Evolutionary conservation across 305 asterid genomes (phyloP).

Genomic region (Solanum hybrid): DNA sequence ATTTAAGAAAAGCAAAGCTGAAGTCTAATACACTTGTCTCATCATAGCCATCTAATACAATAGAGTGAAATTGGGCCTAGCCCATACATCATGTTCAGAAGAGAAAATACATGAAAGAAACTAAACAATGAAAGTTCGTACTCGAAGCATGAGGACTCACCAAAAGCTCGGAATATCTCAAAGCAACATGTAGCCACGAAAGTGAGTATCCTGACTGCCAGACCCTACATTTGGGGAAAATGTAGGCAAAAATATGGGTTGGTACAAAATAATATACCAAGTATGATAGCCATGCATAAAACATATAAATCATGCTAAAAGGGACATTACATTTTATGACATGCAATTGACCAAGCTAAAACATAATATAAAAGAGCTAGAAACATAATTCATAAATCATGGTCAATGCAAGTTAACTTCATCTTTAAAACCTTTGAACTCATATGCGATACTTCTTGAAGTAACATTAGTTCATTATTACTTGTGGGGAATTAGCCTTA

Average conservation of each 20-base stretch:
- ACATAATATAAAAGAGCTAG: background rate
- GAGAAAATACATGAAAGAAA: background rate
- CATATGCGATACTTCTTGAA: too few species aligned
- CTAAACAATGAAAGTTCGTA: background rate
- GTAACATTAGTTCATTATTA: background rate
- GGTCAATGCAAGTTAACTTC: background rate
- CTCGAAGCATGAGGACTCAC: background rate
- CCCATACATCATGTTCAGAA: background rate
- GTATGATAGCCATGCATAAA: background rate
- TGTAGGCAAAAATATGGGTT: background rate
- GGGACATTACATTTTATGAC: background rate
- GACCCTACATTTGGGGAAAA: background rate
- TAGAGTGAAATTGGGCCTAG: background rate
- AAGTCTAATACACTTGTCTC: background rate
- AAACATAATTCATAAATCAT: background rate
- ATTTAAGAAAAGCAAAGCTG: background rate
- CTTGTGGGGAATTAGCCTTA: background rate
- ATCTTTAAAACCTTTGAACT: background rate
- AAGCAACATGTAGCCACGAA: background rate
- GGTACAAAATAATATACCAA: background rate
- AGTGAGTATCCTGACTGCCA: background rate
- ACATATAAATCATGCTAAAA: background rate
- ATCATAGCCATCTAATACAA: background rate
- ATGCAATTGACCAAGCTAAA: background rate
- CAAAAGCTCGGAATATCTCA: background rate